Conservation (phyloP, 768 basidiomycete genomes). For the Boletus coccyginus region DNA sequence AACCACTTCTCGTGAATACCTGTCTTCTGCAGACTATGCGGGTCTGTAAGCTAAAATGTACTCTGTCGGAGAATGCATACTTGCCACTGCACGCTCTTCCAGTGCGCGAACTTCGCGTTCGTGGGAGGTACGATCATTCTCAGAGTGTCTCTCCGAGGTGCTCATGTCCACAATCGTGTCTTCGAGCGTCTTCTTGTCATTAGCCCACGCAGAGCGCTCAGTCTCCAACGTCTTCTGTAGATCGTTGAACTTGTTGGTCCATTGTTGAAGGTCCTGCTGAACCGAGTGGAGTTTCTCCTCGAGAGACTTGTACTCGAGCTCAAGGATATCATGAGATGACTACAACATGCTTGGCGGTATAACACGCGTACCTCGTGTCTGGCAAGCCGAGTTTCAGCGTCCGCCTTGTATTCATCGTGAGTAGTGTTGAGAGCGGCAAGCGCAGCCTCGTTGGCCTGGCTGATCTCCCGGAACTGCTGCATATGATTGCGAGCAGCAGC, state of each 20-base stretch:
- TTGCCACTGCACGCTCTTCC: slow-evolving; percentile 68
- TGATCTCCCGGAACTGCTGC: slow-evolving; percentile 85
- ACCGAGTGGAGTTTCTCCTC: slow-evolving; percentile 57
- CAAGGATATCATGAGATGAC: not conserved
- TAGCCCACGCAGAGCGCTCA: slow-evolving; percentile 68
- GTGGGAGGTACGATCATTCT: slow-evolving; percentile 59
- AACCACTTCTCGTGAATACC: slow-evolving; percentile 78
- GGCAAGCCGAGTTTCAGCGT: slow-evolving; percentile 66
- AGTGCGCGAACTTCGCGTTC: slow-evolving; percentile 65
- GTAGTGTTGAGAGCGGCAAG: slow-evolving; percentile 66
- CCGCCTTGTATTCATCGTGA: slow-evolving; percentile 76
- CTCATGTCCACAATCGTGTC: slow-evolving; percentile 80
- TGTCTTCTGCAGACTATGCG: slow-evolving; percentile 67
- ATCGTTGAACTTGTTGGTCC: slow-evolving; percentile 50
- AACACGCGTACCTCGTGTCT: slow-evolving; percentile 56
- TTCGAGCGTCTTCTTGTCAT: slow-evolving; percentile 80
- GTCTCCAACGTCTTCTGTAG: slow-evolving; percentile 63
- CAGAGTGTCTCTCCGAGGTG: slow-evolving; percentile 65
- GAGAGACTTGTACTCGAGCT: slow-evolving; percentile 66
- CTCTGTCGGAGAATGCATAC: slow-evolving; percentile 2
- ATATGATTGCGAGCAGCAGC: slow-evolving; percentile 67
- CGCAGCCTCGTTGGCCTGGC: slow-evolving; percentile 77
- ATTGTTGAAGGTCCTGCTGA: slow-evolving; percentile 51
- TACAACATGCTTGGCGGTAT: too few relatives aligned
- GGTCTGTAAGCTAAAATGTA: not conserved